Conservation (phyloP, 257 asterid genomes). For the Fraxinus excelsior region DNA sequence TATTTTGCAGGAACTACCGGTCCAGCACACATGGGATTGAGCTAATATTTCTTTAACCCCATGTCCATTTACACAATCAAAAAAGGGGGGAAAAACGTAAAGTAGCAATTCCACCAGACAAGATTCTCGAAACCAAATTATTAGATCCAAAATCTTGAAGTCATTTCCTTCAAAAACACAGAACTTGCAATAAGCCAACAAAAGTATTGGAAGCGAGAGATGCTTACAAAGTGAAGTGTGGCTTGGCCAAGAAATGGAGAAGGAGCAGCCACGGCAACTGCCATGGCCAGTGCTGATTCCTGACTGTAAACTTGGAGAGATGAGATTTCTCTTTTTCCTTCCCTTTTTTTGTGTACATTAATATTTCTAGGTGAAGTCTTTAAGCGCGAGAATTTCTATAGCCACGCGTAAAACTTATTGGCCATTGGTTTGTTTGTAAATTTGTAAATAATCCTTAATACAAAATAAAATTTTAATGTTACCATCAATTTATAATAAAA, state of each 20-base stretch:
- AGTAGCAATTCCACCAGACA: not conserved
- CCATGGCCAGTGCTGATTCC: constrained; percentile 40
- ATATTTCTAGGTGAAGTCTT: not conserved
- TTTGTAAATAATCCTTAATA: too few species aligned
- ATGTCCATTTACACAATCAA: not conserved
- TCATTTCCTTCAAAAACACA: not conserved
- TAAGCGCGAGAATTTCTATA: not conserved
- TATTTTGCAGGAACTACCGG: not conserved
- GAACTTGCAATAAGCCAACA: not conserved
- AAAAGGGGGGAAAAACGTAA: too few species aligned
- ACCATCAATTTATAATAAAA: too few species aligned
- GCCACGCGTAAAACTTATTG: not conserved
- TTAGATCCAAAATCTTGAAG: not conserved
- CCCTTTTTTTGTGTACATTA: not conserved
- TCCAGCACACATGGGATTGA: not conserved
- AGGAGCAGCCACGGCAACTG: constrained; percentile 63
- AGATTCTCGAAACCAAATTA: constrained; percentile 3
- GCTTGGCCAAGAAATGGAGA: constrained; percentile 63
- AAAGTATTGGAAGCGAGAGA: constrained; percentile 16
- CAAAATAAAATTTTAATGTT: too few species aligned
- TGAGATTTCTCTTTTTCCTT: not conserved
- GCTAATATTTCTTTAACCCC: not conserved
- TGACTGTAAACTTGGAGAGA: not conserved
- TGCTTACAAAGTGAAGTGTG: constrained; percentile 49
- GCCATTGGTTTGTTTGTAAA: too few species aligned